A percentile compares a stretch with the other conserved stretches of the same genome.
Conservation (phyloP, 2,329 filamentous ascomycete genomes). For the Nannizzia gypsea region DNA sequence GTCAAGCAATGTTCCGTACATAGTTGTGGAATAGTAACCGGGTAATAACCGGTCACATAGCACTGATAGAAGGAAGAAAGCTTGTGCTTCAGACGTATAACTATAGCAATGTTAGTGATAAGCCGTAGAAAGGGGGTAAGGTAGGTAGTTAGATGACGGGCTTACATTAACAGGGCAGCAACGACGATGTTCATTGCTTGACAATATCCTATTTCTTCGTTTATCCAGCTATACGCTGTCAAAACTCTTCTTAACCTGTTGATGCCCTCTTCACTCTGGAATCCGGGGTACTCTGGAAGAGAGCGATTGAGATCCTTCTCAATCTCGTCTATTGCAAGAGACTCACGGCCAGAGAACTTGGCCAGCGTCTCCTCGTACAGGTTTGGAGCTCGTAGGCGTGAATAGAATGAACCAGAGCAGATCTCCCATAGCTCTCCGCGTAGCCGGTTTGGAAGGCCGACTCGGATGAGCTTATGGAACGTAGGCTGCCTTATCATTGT, state of each 20-base stretch:
- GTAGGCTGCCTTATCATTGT: constrained; percentile 91
- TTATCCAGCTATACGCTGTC: constrained; percentile 95
- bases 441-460: constrained; percentile 84
- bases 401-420: constrained; percentile 78
- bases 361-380: constrained; percentile 72
- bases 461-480: constrained; percentile 92
- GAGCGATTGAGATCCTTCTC: constrained; percentile 96
- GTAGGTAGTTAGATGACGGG: constrained; percentile 20
- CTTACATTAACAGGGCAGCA: constrained; percentile 80
- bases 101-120: constrained; percentile 31
- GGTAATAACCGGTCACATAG: constrained; percentile 87
- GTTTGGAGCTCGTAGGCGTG: constrained; percentile 73
- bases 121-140: constrained; percentile 7
- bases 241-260: constrained; percentile 77
- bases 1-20: constrained; percentile 95
- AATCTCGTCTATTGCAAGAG: constrained; percentile 94
- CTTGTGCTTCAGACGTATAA: constrained; percentile 93
- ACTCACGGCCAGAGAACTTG: constrained; percentile 75
- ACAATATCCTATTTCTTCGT: constrained; percentile 92
- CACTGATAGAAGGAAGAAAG: constrained; percentile 84
- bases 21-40: constrained; percentile 96
- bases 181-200: constrained; percentile 99
- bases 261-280: constrained; percentile 93
- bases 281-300: constrained; percentile 91
- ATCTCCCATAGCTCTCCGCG: constrained; percentile 94